Base-by-base conservation (phyloP, 169 alveolate genomes). In the Plasmodium berghei region DNA sequence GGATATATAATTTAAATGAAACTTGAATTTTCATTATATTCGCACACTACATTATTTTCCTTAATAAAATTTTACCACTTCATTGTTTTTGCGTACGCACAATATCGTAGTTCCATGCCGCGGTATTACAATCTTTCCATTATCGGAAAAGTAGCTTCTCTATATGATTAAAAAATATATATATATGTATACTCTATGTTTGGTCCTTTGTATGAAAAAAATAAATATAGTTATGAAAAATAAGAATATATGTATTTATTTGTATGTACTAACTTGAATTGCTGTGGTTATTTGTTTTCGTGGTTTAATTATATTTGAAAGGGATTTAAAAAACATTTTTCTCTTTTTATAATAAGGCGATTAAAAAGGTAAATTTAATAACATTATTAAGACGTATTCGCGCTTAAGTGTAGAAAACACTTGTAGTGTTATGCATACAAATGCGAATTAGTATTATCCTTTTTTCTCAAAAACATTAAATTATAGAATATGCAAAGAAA, bases 71-170 rank as follows among this genome's bases (percentile, higher is more conserved):
- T 34, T 20, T 69, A 92, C 95, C 90, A 92, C 95, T 89, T 89
- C 88, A 64, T 89, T 85, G 40, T 86, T 88, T 73, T 92, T 92
- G 22, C 94, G 87, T 10, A 92, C 95, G 59, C 95, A 92, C 26
- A 92, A 72, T 74, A 92, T 92, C 48, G 95, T 92, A 24, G 95
- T 92, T 45, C 93, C 95, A 45, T 92, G 94, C n/a, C 93, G 93
- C 12, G 95, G 95, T 9, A 73, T 71, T 42, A 86, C 67, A 22
- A 86, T 26, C 69, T 73, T 86, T 45, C 66, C 74, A 45, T 16
- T 70, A 52, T 59, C 75, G 54, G 91, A 71, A 54, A 86, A 86
- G 66, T 86, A 86, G 80, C 45, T 86, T 71, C 91, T 86, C 91
- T 86, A 56, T 22, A 73, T 12, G 54, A 73, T 34, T 20, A 72